Conservation (phyloP, 257 asterid genomes). For the Anisodus acutangulus region DNA sequence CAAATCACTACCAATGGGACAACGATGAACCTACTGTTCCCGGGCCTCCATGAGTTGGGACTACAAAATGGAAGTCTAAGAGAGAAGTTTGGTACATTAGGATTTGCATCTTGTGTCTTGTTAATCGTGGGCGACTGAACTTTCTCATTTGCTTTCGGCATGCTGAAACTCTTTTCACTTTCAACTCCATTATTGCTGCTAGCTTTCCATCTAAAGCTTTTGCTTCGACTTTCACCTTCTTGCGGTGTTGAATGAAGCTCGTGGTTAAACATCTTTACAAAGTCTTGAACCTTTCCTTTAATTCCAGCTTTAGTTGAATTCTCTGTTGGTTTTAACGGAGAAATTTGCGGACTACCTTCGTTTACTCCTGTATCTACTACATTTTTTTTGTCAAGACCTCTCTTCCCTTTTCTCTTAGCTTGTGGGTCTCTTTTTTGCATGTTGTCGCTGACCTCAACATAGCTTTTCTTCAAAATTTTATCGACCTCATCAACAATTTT, state of each 20-base stretch:
- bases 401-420: constrained; percentile 29
- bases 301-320: constrained; percentile 44
- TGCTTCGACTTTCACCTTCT: constrained; percentile 43
- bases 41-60: not conserved
- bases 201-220: constrained; percentile 53
- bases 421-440: not conserved
- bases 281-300: constrained; percentile 73
- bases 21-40: not conserved
- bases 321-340: constrained; percentile 35
- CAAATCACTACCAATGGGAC: not conserved
- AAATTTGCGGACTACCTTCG: constrained; percentile 36
- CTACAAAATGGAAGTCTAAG: not conserved
- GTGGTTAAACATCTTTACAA: constrained; percentile 73
- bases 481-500: constrained; percentile 36
- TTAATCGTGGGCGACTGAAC: constrained; percentile 28
- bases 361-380: constrained; percentile 34
- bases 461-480: constrained; percentile 46
- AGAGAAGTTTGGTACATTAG: constrained; percentile 48
- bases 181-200: constrained; percentile 37
- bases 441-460: not conserved
- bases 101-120: constrained; percentile 47
- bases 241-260: constrained; percentile 48
- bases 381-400: constrained; percentile 28
- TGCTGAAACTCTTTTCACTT: constrained; percentile 42
- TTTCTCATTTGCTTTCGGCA: constrained; percentile 38